Conservation (phyloP, 495 filamentous ascomycete species). For the Usnea hakonensis region DNA sequence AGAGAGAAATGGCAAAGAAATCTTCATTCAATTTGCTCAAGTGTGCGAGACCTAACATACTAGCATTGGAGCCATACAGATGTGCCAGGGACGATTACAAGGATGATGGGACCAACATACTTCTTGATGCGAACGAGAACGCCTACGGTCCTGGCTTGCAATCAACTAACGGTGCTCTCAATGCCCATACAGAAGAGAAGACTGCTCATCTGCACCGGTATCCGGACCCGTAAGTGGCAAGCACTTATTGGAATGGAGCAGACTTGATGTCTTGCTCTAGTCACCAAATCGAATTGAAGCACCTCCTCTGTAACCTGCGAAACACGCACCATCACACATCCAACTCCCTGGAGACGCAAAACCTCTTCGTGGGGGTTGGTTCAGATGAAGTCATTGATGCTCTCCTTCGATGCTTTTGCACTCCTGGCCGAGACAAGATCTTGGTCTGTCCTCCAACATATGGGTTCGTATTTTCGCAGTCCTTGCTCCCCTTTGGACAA, state of each 20-base stretch:
- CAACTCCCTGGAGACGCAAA: constrained; percentile 65
- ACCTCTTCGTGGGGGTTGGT: constrained; percentile 91
- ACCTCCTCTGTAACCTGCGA: constrained; percentile 76
- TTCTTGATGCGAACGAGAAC: constrained; percentile 97
- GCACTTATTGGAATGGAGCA: background rate
- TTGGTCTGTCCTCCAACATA: constrained; percentile 94
- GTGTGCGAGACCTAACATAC: constrained; percentile 77
- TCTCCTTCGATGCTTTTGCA: constrained; percentile 84
- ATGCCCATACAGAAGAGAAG: constrained; percentile 27
- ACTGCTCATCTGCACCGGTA: constrained; percentile 62
- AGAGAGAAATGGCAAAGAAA: background rate
- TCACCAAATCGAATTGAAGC: constrained; percentile 80
- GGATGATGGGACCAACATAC: constrained; percentile 92
- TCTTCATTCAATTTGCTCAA: constrained; percentile 66
- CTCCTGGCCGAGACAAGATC: constrained; percentile 78
- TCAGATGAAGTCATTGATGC: constrained; percentile 96
- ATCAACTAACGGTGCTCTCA: constrained; percentile 32
- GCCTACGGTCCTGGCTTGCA: constrained; percentile 75
- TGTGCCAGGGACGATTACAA: constrained; percentile 95
- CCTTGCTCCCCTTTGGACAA: background rate
- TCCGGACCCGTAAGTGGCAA: constrained; percentile 68
- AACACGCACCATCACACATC: constrained; percentile 75
- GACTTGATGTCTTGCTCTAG: constrained; percentile 29
- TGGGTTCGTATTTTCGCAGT: constrained; percentile 35
- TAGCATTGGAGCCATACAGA: constrained; percentile 74